A percentile compares a stretch with the other conserved stretches of the same genome.
Conservation (phyloP, 2,329 filamentous ascomycete species). For the Phyllosticta citribraziliensis region DNA sequence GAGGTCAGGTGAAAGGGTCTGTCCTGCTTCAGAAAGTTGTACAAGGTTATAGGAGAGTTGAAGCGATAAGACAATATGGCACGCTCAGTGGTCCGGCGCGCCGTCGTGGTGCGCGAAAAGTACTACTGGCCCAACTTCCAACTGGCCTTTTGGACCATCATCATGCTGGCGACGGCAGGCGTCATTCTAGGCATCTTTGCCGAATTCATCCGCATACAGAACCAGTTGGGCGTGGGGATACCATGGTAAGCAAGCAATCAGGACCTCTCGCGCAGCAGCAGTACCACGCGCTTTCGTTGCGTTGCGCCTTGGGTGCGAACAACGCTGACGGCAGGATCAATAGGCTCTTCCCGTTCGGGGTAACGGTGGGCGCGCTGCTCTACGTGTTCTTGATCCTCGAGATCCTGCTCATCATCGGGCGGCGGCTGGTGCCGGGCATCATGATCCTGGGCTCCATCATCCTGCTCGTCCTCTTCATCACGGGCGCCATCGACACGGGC, state of each 20-base stretch:
- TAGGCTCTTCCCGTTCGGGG: constrained; percentile 57
- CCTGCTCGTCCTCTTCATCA: constrained; percentile 51
- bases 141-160: constrained; percentile 55
- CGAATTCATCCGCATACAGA: constrained; percentile 50
- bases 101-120: constrained; percentile 37
- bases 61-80: constrained; percentile 19
- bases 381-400: constrained; percentile 50
- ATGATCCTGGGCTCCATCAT: constrained; percentile 53
- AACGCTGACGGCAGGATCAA: neutral
- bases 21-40: neutral
- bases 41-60: neutral
- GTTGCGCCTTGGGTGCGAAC: constrained; percentile 7
- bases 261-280: neutral
- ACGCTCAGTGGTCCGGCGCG: constrained; percentile 28
- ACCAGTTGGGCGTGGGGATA: constrained; percentile 43
- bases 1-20: neutral
- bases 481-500: constrained; percentile 52
- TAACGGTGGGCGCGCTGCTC: constrained; percentile 47
- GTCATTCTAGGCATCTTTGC: constrained; percentile 51
- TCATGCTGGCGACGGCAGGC: constrained; percentile 49
- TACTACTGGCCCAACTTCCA: constrained; percentile 58
- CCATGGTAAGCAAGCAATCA: constrained; percentile 44
- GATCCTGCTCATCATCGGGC: constrained; percentile 46
- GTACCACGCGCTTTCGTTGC: constrained; percentile 17
- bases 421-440: constrained; percentile 47